Percentiles rank a stretch among this genome's conserved stretches.
These are phyloP conservation scores for Crithidia brevicula DNA, from an alignment of 208 protist genomes.

Conservation along the genomic window DNA sequence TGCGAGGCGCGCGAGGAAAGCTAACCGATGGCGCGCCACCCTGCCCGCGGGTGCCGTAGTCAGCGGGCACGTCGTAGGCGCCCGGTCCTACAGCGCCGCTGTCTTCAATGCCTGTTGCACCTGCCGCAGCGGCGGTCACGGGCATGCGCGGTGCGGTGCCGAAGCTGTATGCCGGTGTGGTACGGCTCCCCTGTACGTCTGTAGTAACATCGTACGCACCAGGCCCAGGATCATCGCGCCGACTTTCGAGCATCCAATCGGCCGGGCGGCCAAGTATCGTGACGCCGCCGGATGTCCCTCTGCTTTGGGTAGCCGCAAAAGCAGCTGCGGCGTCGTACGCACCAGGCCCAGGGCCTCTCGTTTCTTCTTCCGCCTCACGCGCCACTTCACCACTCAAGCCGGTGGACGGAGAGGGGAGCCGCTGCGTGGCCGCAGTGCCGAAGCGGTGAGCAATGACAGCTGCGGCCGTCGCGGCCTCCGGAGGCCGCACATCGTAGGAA, in stretches of 20 bases:
- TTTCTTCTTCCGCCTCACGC: not conserved
- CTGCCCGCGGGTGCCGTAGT: not conserved
- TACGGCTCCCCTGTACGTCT: not conserved
- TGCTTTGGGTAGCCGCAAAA: conserved; percentile 17
- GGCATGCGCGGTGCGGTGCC: conserved; percentile 39
- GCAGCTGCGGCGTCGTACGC: conserved; percentile 31
- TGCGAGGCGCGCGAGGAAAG: conserved; percentile 28
- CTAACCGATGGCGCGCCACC: not conserved
- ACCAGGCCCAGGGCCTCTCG: conserved; percentile 27
- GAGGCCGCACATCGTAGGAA: conserved; percentile 35
- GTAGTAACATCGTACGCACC: conserved; percentile 22
- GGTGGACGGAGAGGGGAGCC: not conserved
- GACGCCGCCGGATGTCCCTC: conserved; percentile 4
- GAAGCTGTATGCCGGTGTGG: conserved; percentile 36
- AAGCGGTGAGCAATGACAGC: not conserved
- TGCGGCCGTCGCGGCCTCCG: not conserved
- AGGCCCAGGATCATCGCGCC: conserved; percentile 25
- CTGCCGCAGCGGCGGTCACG: not conserved
- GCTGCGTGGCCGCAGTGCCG: not conserved
- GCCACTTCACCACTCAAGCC: not conserved
- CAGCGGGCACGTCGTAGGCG: conserved; percentile 23
- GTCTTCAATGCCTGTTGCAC: not conserved
- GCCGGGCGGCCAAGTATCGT: conserved; percentile 20
- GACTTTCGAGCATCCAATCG: not conserved
- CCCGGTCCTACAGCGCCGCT: conserved; percentile 19